Conservation (phyloP, 805 yeast genomes). For the Kuraishia ogatae region DNA sequence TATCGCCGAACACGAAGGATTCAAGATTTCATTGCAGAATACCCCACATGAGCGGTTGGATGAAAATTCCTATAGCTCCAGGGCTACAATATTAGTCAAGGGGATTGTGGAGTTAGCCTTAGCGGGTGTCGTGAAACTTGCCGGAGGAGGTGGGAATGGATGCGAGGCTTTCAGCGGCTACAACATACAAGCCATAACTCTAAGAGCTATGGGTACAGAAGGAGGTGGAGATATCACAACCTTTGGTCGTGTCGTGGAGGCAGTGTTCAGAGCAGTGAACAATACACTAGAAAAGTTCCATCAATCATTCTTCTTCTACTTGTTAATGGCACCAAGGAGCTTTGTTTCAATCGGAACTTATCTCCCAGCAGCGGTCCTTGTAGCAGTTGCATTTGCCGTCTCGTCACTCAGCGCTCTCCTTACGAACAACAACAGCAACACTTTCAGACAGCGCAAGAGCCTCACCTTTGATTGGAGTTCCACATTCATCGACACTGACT, state of each 20-base stretch:
- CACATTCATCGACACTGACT: slow-evolving; percentile 14
- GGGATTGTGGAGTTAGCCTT: slow-evolving; percentile 66
- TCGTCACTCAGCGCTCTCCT: slow-evolving; percentile 54
- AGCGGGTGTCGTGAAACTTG: slow-evolving; percentile 45
- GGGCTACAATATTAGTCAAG: slow-evolving; percentile 48
- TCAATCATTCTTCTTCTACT: slow-evolving; percentile 91
- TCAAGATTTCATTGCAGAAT: slow-evolving; percentile 60
- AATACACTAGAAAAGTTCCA: slow-evolving; percentile 92
- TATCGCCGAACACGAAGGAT: slow-evolving; percentile 67
- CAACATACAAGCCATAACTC: slow-evolving; percentile 85
- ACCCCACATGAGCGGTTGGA: slow-evolving; percentile 36
- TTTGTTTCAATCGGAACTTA: slow-evolving; percentile 94
- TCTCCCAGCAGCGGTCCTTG: slow-evolving; percentile 72
- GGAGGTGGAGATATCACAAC: slow-evolving; percentile 76
- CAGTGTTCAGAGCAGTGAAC: slow-evolving; percentile 80
- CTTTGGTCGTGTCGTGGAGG: slow-evolving; percentile 85
- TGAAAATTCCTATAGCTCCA: slow-evolving; percentile 38
- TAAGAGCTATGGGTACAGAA: slow-evolving; percentile 53
- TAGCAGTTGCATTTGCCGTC: slow-evolving; percentile 61
- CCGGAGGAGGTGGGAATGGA: slow-evolving; percentile 35
- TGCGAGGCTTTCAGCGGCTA: slow-evolving; percentile 93
- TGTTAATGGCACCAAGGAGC: slow-evolving; percentile 63
- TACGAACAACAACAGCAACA: slow-evolving; percentile 28
- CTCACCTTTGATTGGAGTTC: slow-evolving; percentile 1
- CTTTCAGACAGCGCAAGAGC: neutral